Percentiles rank a stretch among this genome's conserved stretches.
Conservation (phyloP, 169 alveolate genomes). For the Ichthyophthirius multifiliis region DNA sequence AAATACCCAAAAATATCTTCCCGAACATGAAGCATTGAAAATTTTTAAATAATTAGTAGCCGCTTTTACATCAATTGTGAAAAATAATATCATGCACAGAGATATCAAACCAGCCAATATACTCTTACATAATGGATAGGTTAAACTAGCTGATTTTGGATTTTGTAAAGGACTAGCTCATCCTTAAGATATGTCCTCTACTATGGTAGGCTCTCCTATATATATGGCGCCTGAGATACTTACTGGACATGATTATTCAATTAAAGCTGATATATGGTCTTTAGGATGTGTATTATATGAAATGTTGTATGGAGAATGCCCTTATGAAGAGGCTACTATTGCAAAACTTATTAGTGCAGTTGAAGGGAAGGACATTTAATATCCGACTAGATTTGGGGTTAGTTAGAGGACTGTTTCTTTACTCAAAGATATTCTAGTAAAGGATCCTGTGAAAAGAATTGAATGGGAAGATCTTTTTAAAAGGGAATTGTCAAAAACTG, state of each 20-base stretch:
- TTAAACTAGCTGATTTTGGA: constrained; percentile 42
- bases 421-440: background rate
- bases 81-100: constrained; percentile 39
- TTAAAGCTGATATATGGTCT: constrained; percentile 47
- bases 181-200: constrained; percentile 22
- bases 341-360: constrained; percentile 19
- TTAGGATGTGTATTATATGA: constrained; percentile 41
- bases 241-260: constrained; percentile 19
- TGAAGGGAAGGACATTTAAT: constrained; percentile 31
- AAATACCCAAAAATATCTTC: constrained; percentile 4
- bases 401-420: background rate
- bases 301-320: constrained; percentile 35
- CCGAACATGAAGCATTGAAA: constrained; percentile 21
- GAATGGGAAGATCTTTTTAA: constrained; percentile 39
- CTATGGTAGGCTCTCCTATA: constrained; percentile 49
- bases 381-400: constrained; percentile 9
- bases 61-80: constrained; percentile 25
- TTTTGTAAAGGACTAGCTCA: constrained; percentile 32
- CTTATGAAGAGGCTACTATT: constrained; percentile 33
- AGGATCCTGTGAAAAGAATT: constrained; percentile 40
- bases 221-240: constrained; percentile 51
- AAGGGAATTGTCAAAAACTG: constrained; percentile 33
- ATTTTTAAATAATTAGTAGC: constrained; percentile 10
- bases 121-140: constrained; percentile 26
- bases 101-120: constrained; percentile 42